Evolutionary conservation across 1,284 basidiomycete genomes (phyloP).

Genomic region (Cutaneotrichosporon sp.): DNA sequence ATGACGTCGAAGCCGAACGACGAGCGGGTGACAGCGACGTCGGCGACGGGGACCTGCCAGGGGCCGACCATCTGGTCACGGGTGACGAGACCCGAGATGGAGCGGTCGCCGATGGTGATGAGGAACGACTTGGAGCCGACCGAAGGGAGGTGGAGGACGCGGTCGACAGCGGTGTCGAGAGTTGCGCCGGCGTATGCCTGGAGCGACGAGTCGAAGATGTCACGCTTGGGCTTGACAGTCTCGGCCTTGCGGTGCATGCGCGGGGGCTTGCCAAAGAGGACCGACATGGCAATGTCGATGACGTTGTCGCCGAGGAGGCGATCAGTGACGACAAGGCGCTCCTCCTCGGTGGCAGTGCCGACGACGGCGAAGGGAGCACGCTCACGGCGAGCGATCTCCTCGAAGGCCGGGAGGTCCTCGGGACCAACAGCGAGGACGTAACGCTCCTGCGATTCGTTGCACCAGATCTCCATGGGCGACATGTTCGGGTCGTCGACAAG

Average conservation of each 20-base stretch:
- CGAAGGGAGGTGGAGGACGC: slow-evolving; percentile 85
- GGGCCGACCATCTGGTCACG: slow-evolving; percentile 99
- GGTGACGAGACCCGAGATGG: slow-evolving; percentile 90
- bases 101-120: slow-evolving; percentile 96
- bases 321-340: slow-evolving; percentile 87
- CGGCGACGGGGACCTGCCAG: slow-evolving; percentile 97
- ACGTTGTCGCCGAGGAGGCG: slow-evolving; percentile 75
- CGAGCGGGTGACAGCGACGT: slow-evolving; percentile 92
- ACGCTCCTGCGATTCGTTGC: slow-evolving; percentile 97
- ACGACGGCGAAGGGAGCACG: slow-evolving; percentile 87
- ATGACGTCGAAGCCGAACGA: slow-evolving; percentile 87
- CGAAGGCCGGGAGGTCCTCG: slow-evolving; percentile 63
- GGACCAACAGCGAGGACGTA: slow-evolving; percentile 88
- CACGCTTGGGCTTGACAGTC: slow-evolving; percentile 59
- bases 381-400: slow-evolving; percentile 79
- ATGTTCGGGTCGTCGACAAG: slow-evolving; percentile 88
- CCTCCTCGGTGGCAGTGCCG: slow-evolving; percentile 77
- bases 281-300: slow-evolving; percentile 90
- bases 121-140: slow-evolving; percentile 97
- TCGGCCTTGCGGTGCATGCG: slow-evolving; percentile 79
- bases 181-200: slow-evolving; percentile 60
- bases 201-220: slow-evolving; percentile 73
- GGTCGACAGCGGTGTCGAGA: slow-evolving; percentile 66
- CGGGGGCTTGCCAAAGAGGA: slow-evolving; percentile 94
- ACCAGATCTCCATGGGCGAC: slow-evolving; percentile 99